Evolutionary conservation across 495 filamentous ascomycete genomes (phyloP), one percentile per base, ranked within the genome.

Genomic region (Aeminium ludgeri): DNA sequence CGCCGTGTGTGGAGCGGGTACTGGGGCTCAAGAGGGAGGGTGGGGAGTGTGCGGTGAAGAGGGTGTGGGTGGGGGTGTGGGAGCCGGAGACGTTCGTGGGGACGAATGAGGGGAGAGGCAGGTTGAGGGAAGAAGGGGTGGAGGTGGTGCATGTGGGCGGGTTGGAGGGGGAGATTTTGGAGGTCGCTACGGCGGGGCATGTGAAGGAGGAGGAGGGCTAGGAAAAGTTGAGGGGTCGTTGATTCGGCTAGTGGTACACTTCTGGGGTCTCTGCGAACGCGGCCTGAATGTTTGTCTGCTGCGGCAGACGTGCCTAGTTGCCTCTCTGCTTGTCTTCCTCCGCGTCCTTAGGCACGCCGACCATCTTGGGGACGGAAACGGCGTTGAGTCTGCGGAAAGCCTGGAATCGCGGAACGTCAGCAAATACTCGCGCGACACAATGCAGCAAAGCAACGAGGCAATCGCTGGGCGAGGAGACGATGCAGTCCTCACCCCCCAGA

Each of bases 1-100:
- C 68, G 28, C 74, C 84, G 0, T 97, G 89, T 52, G 80, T 82
- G 10, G 73, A 92, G 47, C 67, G 86, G 40, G 86, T 96, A 39
- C 56, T 85, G 38, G 59, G 63, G 30, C 73, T 80, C 15, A 52
- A 55, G 23, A 52, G 51, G 7, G 20, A 17, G 5, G 41, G 54
- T 31, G 49, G 57, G 6, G 52, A 46, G 5, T 55, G 51, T 3
- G 68, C 67, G 1, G 78, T 97, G 39, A 64, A 70, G 44, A 83
- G 73, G 29, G 84, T 97, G 6, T 91, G 82, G 52, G 74, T 92
- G 38, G 89, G 89, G 0, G 79, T 91, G 0, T 68, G 77, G 55
- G 89, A 97, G 64, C 89, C 89, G 0, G 76, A 75, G 43, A 91
- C 69, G 20, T 97, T 97, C 60, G 81, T 96, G 19, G 74, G 72